Evolutionary conservation across 2,329 filamentous ascomycete genomes (phyloP).

Genomic region (Aspergillus aculeatus): DNA sequence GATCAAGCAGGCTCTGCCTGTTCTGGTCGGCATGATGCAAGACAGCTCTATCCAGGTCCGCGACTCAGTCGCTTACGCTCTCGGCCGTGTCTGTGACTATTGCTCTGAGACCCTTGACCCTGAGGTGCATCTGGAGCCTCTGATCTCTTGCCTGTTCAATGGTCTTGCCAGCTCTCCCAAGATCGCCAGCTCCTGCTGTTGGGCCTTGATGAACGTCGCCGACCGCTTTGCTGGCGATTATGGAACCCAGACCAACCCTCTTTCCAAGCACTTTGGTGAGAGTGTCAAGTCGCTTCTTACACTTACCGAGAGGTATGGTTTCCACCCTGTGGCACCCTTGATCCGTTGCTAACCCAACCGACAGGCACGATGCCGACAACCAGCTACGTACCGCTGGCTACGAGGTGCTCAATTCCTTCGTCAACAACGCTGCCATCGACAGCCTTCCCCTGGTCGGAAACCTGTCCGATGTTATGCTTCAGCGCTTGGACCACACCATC

Average conservation of each 20-base stretch:
- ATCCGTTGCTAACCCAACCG: slow-evolving; percentile 14
- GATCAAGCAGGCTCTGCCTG: slow-evolving; percentile 89
- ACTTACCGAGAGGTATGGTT: slow-evolving; percentile 69
- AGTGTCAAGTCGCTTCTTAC: slow-evolving; percentile 82
- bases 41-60: slow-evolving; percentile 86
- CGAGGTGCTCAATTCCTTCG: slow-evolving; percentile 93
- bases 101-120: slow-evolving; percentile 91
- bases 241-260: slow-evolving; percentile 73
- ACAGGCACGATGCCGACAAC: slow-evolving; percentile 71
- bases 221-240: slow-evolving; percentile 90
- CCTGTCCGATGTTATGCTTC: slow-evolving; percentile 82
- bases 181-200: slow-evolving; percentile 98
- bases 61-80: slow-evolving; percentile 92
- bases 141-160: slow-evolving; percentile 86
- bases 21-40: slow-evolving; percentile 89
- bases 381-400: slow-evolving; percentile 92
- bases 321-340: background rate
- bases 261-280: slow-evolving; percentile 90
- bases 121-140: slow-evolving; percentile 72
- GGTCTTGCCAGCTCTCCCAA: slow-evolving; percentile 88
- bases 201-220: slow-evolving; percentile 97
- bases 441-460: slow-evolving; percentile 76
- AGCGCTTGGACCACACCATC: slow-evolving; percentile 86
- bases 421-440: slow-evolving; percentile 84
- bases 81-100: slow-evolving; percentile 92